Conservation (phyloP, 768 basidiomycete genomes). For the Galerina sulciceps region DNA sequence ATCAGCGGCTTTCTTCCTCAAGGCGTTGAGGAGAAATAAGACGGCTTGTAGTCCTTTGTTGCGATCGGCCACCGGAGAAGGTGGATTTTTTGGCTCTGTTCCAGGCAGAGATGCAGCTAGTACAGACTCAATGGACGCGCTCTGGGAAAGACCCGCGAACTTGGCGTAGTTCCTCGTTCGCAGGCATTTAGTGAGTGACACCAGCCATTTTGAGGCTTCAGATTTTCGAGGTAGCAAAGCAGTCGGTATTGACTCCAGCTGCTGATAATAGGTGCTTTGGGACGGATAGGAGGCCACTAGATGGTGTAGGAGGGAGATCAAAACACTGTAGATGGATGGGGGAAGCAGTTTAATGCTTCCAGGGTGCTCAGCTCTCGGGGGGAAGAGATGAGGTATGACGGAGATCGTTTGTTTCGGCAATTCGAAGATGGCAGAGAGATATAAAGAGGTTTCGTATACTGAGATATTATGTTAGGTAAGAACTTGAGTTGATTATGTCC, state of each 20-base stretch:
- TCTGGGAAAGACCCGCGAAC: conserved; percentile 50
- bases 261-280: conserved; percentile 57
- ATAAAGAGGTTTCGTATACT: conserved; percentile 80
- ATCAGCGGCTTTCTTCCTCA: conserved; percentile 55
- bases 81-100: background rate
- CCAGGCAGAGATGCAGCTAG: conserved; percentile 14
- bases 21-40: conserved; percentile 42
- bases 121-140: conserved; percentile 22
- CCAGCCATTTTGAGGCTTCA: conserved; percentile 53
- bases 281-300: conserved; percentile 66
- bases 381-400: conserved; percentile 63
- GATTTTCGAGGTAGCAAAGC: conserved; percentile 41
- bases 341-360: background rate
- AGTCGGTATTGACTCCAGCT: conserved; percentile 43
- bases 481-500: background rate
- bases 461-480: background rate
- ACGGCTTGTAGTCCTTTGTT: conserved; percentile 45
- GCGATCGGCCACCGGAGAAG: background rate
- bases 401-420: conserved; percentile 64
- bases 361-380: conserved; percentile 37
- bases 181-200: conserved; percentile 51
- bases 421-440: conserved; percentile 65
- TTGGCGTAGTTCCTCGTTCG: conserved; percentile 58
- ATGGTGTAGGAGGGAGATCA: conserved; percentile 62
- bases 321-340: conserved; percentile 31